Percentiles rank a stretch among this genome's conserved stretches.
Conservation (phyloP, 306 rosid genomes). For the Oxytropis ochrocephala region DNA sequence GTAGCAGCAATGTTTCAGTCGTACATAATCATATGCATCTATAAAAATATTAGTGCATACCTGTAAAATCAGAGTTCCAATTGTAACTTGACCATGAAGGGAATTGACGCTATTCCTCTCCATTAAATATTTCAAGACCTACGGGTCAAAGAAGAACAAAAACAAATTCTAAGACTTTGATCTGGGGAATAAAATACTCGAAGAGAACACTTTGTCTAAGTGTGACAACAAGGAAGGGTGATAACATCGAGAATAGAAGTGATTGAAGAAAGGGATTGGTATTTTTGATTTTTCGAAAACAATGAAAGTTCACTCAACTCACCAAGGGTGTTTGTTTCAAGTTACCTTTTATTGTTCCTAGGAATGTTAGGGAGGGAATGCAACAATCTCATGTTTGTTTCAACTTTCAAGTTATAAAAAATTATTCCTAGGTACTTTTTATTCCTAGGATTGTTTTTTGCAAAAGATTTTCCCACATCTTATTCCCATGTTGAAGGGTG, state of each 20-base stretch:
- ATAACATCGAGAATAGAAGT: neutral
- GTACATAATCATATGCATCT: neutral
- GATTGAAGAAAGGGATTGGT: conserved; percentile 7
- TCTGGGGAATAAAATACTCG: neutral
- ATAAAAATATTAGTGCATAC: conserved; percentile 27
- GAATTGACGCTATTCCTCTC: conserved; percentile 70
- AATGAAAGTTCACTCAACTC: neutral
- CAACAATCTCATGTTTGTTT: too few species aligned
- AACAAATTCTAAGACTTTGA: conserved; percentile 1
- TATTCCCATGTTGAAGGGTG: too few species aligned
- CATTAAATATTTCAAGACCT: conserved; percentile 96
- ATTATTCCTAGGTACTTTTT: too few species aligned
- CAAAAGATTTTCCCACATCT: too few species aligned
- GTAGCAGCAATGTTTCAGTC: neutral
- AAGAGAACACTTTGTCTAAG: neutral
- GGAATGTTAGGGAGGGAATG: too few species aligned
- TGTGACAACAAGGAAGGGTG: conserved; percentile 1
- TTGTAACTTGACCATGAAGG: conserved; percentile 92
- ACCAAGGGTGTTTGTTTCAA: too few species aligned
- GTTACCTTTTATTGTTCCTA: too few species aligned
- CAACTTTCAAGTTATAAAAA: too few species aligned
- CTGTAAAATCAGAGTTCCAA: conserved; percentile 91
- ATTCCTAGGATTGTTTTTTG: too few species aligned
- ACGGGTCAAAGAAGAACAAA: conserved; percentile 20
- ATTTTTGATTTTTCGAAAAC: neutral